Evolutionary conservation across 2,329 filamentous ascomycete species (phyloP), one percentile per base, ranked within the genome.

Genomic region (Coleophoma crateriformis): DNA sequence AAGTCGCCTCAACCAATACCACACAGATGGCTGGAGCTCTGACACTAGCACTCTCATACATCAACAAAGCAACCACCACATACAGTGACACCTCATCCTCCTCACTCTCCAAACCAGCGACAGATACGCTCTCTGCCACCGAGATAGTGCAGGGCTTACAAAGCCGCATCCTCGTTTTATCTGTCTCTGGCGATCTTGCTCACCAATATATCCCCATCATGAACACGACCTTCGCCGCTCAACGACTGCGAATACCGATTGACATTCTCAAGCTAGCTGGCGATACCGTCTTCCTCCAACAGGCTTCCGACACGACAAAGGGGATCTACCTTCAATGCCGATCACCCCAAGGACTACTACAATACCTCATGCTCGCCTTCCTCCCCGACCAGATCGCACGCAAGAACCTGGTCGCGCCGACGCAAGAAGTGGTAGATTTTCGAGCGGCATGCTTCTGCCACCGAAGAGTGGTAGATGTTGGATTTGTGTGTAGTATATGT

Each of bases 401-500:
- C 10, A 68, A 77, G 42, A 79, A 85, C 50, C 72, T 99, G 39
- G 78, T 96, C 39, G 74, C 86, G 4, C 91, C 94, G 0, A 89
- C 87, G 7, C 85, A 89, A 35, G 87, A 91, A 49, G 84, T 87
- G 41, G 90, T 99, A 40, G 95, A 99, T 70, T 99, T 99, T 67
- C 83, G 94, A 40, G 92, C 95, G n/a, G 94, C 94, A 3, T 99
- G 94, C 66, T 99, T 99, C 71, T 99, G 94, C 66, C 94, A 99
- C 70, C 79, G 92, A 46, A 82, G 82, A 34, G 90, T 97, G 17
- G 86, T 99, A 40, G 90, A 96, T 68, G 82, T 91, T 1, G 94
- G 91, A 8, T 99, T 89, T 65, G 92, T 99, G 35, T 99, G 94
- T 73, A 95, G 89, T 53, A 90, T 99, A 59, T 99, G 94, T 64